phyloP scores from a whole-genome alignment of 2,329 filamentous ascomycete species.

The Colletotrichum higginsianum region DNA sequence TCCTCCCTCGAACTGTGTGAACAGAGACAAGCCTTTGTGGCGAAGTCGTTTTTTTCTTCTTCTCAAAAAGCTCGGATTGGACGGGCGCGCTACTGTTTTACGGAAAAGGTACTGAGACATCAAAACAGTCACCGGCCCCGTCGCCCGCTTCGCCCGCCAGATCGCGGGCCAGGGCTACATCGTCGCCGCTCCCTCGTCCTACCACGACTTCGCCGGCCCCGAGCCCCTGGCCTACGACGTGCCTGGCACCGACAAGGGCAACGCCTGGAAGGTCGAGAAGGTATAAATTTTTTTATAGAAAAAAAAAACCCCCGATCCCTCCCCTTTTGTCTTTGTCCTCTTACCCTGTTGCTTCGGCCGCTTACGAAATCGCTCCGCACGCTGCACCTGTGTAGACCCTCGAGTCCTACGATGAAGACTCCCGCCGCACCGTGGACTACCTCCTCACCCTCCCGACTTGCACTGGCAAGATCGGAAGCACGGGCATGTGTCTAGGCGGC shows the following conservation, averaged over 20 bases:
- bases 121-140: conserved; percentile 82
- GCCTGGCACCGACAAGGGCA: conserved; percentile 89
- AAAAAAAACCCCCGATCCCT: background rate
- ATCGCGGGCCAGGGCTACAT: conserved; percentile 96
- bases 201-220: conserved; percentile 92
- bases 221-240: conserved; percentile 89
- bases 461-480: conserved; percentile 82
- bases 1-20: too few relatives aligned
- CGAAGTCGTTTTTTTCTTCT: too few relatives aligned
- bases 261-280: conserved; percentile 88
- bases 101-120: background rate
- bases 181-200: conserved; percentile 89
- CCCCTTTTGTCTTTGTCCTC: too few relatives aligned
- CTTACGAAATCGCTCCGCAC: background rate
- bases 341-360: background rate
- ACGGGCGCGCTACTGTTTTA: background rate
- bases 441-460: conserved; percentile 82
- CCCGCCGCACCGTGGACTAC: conserved; percentile 76
- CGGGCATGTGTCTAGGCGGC: conserved; percentile 94
- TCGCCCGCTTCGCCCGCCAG: conserved; percentile 89
- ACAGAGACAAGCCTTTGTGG: too few relatives aligned
- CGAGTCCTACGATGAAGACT: conserved; percentile 88
- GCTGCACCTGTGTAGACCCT: conserved; percentile 70
- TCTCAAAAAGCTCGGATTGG: background rate
- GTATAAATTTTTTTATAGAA: too few relatives aligned